Base-by-base conservation (phyloP, 2,329 filamentous ascomycete genomes). In the Parastagonospora avenae region DNA sequence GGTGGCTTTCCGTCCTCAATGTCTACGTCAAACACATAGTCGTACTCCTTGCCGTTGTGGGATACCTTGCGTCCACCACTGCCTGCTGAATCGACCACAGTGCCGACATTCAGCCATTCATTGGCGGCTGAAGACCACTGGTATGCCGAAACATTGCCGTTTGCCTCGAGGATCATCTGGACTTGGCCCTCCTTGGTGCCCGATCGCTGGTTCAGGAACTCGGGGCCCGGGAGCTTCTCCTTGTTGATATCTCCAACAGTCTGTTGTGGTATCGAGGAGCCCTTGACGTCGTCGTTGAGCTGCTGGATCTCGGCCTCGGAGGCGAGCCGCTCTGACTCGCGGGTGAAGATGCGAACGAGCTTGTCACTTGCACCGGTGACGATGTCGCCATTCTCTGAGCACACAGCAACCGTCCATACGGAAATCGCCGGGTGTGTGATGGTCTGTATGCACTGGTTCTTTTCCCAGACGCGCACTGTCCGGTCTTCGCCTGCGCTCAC, bases 181-280 rank as follows among this genome's bases (percentile, higher is more conserved):
- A 96, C 89, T 69, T 99, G 93, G 0, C 94, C 94, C 59, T 99
- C 94, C 74, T 96, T 96, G n/a, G 90, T 94, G 3, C 94, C 94
- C 0, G 86, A 85, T 62, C 92, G 92, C 48, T 84, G 84, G 47
- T 86, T 84, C 8, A 99, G 77, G 63, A 96, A 97, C 14, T 95
- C 91, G 11, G 91, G 90, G 0, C 92, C 91, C 0, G 93, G 92
- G 1, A 97, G 80, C 66, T 94, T 87, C 73, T 96, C 92, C 72
- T 96, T 96, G 75, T 97, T 93, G 73, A 97, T 85, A 27, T 76
- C 74, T 35, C 77, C 84, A 1, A 88, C 88, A 15, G 93, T 89
- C 67, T 97, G 90, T 66, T 93, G 87, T 0, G 92, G 92, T 68
- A 97, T 96, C 2, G 91, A 85, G 0, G 91, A 96, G 9, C 84